A percentile compares a stretch with the other conserved stretches of the same genome.
Conservation (phyloP, 805 yeast species). For the Candida cerambycidarum region DNA sequence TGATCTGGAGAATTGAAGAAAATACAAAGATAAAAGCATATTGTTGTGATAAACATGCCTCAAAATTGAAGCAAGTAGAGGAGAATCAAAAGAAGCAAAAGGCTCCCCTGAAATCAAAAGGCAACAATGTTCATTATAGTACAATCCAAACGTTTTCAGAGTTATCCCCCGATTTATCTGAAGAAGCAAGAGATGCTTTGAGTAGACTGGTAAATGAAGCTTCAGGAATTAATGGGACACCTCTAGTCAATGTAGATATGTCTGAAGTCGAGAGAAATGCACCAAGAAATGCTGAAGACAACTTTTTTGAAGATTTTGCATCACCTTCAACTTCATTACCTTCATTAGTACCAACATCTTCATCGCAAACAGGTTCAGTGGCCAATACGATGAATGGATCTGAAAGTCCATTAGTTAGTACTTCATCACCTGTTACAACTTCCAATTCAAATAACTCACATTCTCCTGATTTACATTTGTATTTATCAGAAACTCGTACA, state of each 20-base stretch:
- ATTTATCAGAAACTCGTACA: slow-evolving; percentile 71
- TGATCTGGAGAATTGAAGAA: slow-evolving; percentile 89
- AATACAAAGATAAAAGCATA: slow-evolving; percentile 58
- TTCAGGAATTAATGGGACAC: slow-evolving; percentile 14
- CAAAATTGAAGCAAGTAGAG: slow-evolving; percentile 47
- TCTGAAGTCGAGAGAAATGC: slow-evolving; percentile 19
- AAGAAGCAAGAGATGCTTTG: slow-evolving; percentile 3
- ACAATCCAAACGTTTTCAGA: slow-evolving; percentile 27
- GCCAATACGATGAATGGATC: neutral
- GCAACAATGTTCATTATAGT: slow-evolving; percentile 26
- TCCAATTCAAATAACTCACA: slow-evolving; percentile 9
- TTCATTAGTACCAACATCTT: neutral
- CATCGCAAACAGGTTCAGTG: neutral
- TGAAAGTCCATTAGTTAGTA: neutral
- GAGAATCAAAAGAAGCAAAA: slow-evolving; percentile 29
- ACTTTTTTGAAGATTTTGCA: slow-evolving; percentile 28
- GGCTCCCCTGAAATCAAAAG: slow-evolving; percentile 1
- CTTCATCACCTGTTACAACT: neutral
- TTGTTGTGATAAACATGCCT: slow-evolving; percentile 58
- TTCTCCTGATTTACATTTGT: slow-evolving; percentile 34
- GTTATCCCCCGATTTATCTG: slow-evolving; percentile 13
- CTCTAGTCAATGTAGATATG: slow-evolving; percentile 17
- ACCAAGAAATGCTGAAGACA: slow-evolving; percentile 24
- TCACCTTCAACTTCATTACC: neutral
- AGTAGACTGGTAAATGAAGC: slow-evolving; percentile 2